Evolutionary conservation across 129 eudicot species (phyloP).

Genomic region (Pulicaria dysenterica): DNA sequence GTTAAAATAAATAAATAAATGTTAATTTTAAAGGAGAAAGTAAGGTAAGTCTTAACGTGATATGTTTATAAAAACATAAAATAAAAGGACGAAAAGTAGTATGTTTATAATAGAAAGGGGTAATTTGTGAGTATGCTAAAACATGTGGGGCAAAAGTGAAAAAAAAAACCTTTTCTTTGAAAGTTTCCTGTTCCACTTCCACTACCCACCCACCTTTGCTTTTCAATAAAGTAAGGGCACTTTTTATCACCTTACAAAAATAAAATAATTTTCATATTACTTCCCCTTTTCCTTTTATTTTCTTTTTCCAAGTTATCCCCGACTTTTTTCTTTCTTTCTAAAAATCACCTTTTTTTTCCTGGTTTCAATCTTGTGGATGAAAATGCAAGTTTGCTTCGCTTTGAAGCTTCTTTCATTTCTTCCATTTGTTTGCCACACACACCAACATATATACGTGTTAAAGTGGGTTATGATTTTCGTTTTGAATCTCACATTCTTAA

Average conservation of each 20-base stretch:
- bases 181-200: constrained; percentile 19
- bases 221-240: constrained; percentile 38
- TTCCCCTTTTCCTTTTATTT: constrained; percentile 20
- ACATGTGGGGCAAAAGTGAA: constrained; percentile 3
- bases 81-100: neutral
- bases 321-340: neutral
- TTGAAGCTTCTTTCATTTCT: constrained; percentile 40
- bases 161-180: constrained; percentile 16
- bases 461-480: constrained; percentile 13
- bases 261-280: constrained; percentile 23
- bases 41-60: too few species aligned
- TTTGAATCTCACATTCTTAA: neutral
- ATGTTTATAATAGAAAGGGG: neutral
- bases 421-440: constrained; percentile 33
- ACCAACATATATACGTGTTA: constrained; percentile 15
- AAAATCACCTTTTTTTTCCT: neutral
- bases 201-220: constrained; percentile 44
- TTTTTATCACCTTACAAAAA: constrained; percentile 32
- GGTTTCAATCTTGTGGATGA: constrained; percentile 40
- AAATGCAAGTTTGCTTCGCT: constrained; percentile 30
- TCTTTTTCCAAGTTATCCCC: constrained; percentile 16
- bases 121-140: neutral
- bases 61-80: neutral
- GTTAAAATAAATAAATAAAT: too few species aligned
- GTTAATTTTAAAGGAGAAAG: too few species aligned